Evolutionary conservation across 371 early-diverging fungal species (phyloP).

Genomic region (Rhizomucor miehei): DNA sequence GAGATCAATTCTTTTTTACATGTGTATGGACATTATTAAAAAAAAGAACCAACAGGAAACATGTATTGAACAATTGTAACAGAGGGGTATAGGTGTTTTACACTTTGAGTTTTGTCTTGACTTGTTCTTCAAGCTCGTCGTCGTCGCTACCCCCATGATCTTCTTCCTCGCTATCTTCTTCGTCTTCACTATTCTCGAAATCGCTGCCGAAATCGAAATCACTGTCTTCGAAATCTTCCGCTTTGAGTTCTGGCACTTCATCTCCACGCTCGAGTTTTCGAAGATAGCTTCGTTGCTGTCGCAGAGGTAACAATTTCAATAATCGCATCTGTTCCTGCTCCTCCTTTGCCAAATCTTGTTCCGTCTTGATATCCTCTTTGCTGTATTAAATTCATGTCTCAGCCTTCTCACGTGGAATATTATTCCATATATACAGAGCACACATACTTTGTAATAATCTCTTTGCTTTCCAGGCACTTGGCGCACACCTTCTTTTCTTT

Average conservation of each 20-base stretch:
- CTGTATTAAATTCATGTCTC: slow-evolving; percentile 20
- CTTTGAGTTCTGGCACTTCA: slow-evolving; percentile 33
- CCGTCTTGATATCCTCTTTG: slow-evolving; percentile 54
- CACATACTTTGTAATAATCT: slow-evolving; percentile 67
- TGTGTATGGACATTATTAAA: background rate
- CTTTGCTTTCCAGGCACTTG: slow-evolving; percentile 80
- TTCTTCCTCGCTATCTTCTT: slow-evolving; percentile 14
- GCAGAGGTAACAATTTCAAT: slow-evolving; percentile 75
- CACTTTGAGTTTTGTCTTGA: too few species aligned
- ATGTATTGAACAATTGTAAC: background rate
- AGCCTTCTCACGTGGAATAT: too few species aligned
- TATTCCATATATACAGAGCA: background rate
- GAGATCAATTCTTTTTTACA: background rate
- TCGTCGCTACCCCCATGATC: slow-evolving; percentile 7
- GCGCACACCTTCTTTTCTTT: slow-evolving; percentile 81
- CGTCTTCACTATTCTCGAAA: slow-evolving; percentile 29
- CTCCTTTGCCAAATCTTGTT: slow-evolving; percentile 59
- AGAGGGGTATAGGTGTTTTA: too few species aligned
- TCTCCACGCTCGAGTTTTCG: slow-evolving; percentile 77
- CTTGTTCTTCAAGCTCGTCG: slow-evolving; percentile 2
- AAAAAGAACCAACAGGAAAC: slow-evolving; percentile 1
- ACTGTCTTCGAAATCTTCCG: slow-evolving; percentile 36
- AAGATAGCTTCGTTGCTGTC: slow-evolving; percentile 82
- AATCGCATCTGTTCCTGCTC: slow-evolving; percentile 71
- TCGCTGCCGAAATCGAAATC: slow-evolving; percentile 48